phyloP scores from a whole-genome alignment of 2,329 filamentous ascomycete genomes.

The Trichoderma guizhouense region DNA sequence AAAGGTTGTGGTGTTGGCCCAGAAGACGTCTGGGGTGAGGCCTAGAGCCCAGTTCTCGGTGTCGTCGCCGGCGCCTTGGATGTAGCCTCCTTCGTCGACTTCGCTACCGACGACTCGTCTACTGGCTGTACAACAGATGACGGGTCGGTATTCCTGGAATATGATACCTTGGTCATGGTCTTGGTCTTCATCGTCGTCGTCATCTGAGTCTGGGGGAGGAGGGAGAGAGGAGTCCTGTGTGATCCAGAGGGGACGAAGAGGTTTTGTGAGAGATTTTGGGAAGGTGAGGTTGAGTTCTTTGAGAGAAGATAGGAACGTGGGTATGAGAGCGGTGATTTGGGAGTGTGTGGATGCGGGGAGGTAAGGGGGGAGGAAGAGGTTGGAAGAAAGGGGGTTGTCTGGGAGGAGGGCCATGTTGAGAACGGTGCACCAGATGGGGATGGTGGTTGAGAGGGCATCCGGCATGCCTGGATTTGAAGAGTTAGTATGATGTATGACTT shows the following conservation, averaged over 20 bases:
- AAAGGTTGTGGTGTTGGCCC: constrained; percentile 62
- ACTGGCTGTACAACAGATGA: constrained; percentile 85
- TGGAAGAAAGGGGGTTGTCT: constrained; percentile 41
- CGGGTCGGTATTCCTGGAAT: constrained; percentile 61
- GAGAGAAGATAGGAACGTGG: constrained; percentile 51
- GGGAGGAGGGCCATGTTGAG: constrained; percentile 79
- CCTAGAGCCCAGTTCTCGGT: constrained; percentile 88
- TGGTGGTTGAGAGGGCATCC: constrained; percentile 88
- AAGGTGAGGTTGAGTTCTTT: constrained; percentile 56
- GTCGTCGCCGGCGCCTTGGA: constrained; percentile 94
- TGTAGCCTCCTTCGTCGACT: constrained; percentile 62
- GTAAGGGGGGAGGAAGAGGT: constrained; percentile 67
- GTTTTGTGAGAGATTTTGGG: constrained; percentile 59
- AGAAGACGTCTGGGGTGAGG: constrained; percentile 76
- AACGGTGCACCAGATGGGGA: constrained; percentile 90
- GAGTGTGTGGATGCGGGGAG: constrained; percentile 69
- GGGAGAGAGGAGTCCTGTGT: constrained; percentile 62
- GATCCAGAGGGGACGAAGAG: constrained; percentile 75
- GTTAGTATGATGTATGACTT: constrained; percentile 18
- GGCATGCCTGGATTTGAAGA: constrained; percentile 63
- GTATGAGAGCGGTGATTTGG: constrained; percentile 66
- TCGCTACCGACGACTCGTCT: constrained; percentile 67
- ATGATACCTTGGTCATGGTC: constrained; percentile 26
- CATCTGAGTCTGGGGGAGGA: constrained; percentile 19
- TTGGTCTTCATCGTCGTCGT: not conserved